Evolutionary conservation across 306 rosid genomes (phyloP).

Genomic region (Luffa acutangula): DNA sequence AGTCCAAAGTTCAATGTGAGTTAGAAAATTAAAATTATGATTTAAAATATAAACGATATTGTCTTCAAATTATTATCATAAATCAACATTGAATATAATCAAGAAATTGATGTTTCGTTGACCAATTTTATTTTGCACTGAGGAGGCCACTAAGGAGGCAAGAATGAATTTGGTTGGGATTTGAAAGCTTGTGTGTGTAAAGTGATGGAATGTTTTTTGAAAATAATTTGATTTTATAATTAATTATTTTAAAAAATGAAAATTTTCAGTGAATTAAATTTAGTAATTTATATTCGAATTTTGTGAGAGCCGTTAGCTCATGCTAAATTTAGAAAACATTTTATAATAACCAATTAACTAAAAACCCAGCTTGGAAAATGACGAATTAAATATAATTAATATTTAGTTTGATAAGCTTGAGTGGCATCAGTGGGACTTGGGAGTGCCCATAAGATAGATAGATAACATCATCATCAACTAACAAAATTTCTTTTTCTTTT

Average conservation of each 20-base stretch:
- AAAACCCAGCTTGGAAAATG: not conserved
- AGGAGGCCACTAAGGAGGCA: not conserved
- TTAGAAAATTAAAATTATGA: too few species aligned
- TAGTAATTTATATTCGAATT: too few species aligned
- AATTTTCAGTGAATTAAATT: not conserved
- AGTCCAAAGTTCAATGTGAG: too few species aligned
- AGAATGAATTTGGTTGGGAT: not conserved
- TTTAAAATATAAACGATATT: too few species aligned
- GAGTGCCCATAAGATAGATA: not conserved
- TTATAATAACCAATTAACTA: too few species aligned
- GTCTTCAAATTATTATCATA: not conserved
- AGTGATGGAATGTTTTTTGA: not conserved
- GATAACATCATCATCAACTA: not conserved
- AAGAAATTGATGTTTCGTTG: not conserved
- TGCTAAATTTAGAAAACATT: too few species aligned
- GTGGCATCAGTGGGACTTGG: not conserved
- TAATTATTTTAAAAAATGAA: not conserved
- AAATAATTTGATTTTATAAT: not conserved
- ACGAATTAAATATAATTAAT: not conserved
- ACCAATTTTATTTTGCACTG: not conserved
- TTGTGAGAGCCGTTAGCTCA: not conserved
- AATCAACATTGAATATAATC: not conserved
- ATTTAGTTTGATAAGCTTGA: not conserved
- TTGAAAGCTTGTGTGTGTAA: not conserved
- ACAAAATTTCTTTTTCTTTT: not conserved